Evolutionary conservation across 257 asterid genomes (phyloP).

Genomic region (Salvia splendens): DNA sequence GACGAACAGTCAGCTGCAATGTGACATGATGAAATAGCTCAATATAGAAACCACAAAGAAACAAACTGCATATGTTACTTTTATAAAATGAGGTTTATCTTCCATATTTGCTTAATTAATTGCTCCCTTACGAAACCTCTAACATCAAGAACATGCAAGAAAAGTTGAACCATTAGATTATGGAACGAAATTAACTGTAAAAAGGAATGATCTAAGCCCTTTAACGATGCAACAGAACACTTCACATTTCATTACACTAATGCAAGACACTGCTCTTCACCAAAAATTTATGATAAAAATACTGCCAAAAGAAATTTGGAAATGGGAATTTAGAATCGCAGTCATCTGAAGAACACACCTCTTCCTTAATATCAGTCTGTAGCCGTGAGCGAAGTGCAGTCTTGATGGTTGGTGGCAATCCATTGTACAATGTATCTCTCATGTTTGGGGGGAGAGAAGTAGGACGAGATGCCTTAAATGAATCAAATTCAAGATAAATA

Average conservation of each 20-base stretch:
- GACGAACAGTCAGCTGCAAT: constrained; percentile 74
- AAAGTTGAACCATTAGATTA: background rate
- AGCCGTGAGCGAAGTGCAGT: constrained; percentile 58
- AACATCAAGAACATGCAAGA: constrained; percentile 21
- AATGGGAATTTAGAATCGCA: constrained; percentile 12
- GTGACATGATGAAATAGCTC: constrained; percentile 28
- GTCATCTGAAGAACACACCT: constrained; percentile 43
- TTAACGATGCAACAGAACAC: background rate
- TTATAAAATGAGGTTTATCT: background rate
- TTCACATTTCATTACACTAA: constrained; percentile 21
- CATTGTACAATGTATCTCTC: constrained; percentile 85
- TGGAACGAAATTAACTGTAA: background rate
- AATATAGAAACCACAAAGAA: constrained; percentile 22
- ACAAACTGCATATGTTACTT: background rate
- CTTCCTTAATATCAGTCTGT: constrained; percentile 61
- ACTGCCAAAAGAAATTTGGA: constrained; percentile 1
- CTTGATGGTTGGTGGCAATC: constrained; percentile 78
- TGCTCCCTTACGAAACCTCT: background rate
- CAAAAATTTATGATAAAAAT: background rate
- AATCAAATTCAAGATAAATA: constrained; percentile 24
- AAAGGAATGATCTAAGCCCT: background rate
- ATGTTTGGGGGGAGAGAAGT: constrained; percentile 92
- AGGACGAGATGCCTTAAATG: constrained; percentile 77
- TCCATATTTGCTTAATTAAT: background rate
- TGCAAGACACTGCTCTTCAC: background rate